Percentiles rank a stretch among this genome's conserved stretches.
Evolutionary conservation across 441 rosid species (phyloP).

Genomic region (Populus hybrid): DNA sequence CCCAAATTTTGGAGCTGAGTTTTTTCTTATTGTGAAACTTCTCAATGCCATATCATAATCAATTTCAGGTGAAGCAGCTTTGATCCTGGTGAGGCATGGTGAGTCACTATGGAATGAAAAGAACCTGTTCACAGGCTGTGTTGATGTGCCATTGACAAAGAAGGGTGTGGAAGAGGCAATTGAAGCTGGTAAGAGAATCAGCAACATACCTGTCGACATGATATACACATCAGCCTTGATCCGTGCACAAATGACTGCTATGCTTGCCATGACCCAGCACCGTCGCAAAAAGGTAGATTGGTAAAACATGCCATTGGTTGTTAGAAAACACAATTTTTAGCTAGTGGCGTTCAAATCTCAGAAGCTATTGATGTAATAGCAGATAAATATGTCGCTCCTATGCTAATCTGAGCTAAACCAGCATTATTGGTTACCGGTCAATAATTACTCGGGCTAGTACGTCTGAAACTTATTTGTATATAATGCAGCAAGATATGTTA

Average conservation of each 20-base stretch:
- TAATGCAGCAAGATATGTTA: background rate
- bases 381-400: background rate
- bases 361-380: background rate
- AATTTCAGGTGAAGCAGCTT: slow-evolving; percentile 69
- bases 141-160: slow-evolving; percentile 85
- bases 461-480: background rate
- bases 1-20: background rate
- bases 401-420: background rate
- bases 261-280: slow-evolving; percentile 98
- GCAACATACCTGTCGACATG: slow-evolving; percentile 89
- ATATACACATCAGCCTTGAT: slow-evolving; percentile 84
- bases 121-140: slow-evolving; percentile 95
- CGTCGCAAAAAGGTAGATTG: slow-evolving; percentile 72
- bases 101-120: slow-evolving; percentile 97
- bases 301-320: background rate
- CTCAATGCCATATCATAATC: slow-evolving; percentile 4
- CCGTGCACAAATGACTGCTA: slow-evolving; percentile 97
- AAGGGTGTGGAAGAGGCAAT: slow-evolving; percentile 93
- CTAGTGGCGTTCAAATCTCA: background rate
- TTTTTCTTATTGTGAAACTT: slow-evolving; percentile 7
- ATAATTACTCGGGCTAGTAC: background rate
- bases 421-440: background rate
- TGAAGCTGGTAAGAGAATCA: slow-evolving; percentile 94
- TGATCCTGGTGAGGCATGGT: slow-evolving; percentile 88
- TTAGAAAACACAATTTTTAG: background rate